These are phyloP conservation scores for Malus hybrid DNA, from an alignment of 331 rosid species.

Conservation along the genomic window DNA sequence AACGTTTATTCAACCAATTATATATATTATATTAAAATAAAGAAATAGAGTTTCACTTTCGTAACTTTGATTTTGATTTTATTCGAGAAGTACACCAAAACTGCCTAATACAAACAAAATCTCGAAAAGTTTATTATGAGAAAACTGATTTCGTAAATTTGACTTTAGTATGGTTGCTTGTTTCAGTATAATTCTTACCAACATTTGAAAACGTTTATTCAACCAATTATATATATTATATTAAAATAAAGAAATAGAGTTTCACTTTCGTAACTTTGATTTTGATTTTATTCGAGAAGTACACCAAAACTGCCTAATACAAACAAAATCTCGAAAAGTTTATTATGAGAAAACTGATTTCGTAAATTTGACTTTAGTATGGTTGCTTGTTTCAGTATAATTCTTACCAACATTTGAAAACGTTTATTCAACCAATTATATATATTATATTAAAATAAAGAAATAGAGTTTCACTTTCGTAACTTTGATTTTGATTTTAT, in stretches of 20 bases:
- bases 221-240: neutral
- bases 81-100: no score
- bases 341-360: no score
- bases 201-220: neutral
- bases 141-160: neutral
- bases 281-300: no score
- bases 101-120: no score
- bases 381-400: neutral
- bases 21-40: neutral
- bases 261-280: neutral
- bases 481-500: neutral
- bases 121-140: no score
- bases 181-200: neutral
- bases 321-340: no score
- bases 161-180: neutral
- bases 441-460: neutral
- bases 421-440: neutral
- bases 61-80: neutral
- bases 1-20: neutral
- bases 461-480: neutral
- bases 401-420: neutral
- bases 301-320: no score
- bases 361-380: neutral
- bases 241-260: neutral
- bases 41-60: neutral